Evolutionary conservation across 768 basidiomycete genomes (phyloP), one percentile per base, ranked within the genome.

Genomic region (Suillus decipiens): DNA sequence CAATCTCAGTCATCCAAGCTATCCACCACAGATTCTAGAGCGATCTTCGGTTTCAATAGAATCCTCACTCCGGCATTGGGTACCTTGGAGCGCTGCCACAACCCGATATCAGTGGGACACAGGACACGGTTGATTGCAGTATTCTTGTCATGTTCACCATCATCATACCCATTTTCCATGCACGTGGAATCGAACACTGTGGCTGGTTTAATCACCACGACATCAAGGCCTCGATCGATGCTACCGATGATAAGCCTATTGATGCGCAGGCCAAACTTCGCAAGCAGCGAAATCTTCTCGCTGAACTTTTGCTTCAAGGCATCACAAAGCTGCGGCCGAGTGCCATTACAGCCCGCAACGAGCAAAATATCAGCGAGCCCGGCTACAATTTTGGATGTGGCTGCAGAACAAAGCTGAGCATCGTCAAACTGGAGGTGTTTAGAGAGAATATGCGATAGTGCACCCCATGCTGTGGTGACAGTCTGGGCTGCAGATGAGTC

Each of bases 181-280:
- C 41, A 64, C 42, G 15, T n/a, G 5, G 2, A 15, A 59, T 77
- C 76, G 19, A 71, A 77, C 12, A 63, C 58, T 2, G 72, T 65
- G 14, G 57, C 68, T 3, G 75, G 72, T 10, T 53, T 61, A 9
- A 75, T 60, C 0, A 73, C 68, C 56, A 74, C 60, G 17, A 75
- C 72, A 56, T 76, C 74, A 5, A 75, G 68, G 1, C 73, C 75
- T 0, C 71, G 77, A 1, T 73, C 77, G 19, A 70, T 67, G 14
- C 75, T 74, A 45, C 73, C 71, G 10, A 71, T 65, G 2, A 75
- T 60, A 34, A 75, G 72, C 66, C 74, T 74, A 61, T 86, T 86
- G 62, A 88, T 72, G 9, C 77, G 77, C 62, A 82, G 75, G 2
- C 86, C 83, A 6, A 78, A 70, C 24, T 78, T 76, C 41, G 82